Evolutionary conservation across 192 early-diverging fungal genomes (phyloP), one percentile per base, ranked within the genome.

Genomic region (Backusella sp.): DNA sequence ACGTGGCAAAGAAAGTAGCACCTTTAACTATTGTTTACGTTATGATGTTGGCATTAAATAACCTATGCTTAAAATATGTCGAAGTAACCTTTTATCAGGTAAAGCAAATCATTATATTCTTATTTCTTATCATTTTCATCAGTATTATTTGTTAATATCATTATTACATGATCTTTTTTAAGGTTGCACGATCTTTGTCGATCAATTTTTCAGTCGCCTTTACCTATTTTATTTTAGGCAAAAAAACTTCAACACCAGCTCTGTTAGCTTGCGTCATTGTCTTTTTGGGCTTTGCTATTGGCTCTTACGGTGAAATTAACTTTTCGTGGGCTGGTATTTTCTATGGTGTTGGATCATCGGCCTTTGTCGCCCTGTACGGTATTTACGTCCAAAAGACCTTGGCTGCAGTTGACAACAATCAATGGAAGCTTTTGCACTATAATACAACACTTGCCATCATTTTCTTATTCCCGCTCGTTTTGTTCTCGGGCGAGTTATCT

Each of bases 371-470:
- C 3, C 78, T 91, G 23, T 91, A 91, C 74, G 90, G 90, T 44
- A 91, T 91, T 70, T 91, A 88, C 75, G 90, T 91, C 14, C 90
- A 91, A 78, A 91, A 91, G 84, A 89, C 87, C 2, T 78, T 91
- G 7, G 49, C 62, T 7, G 42, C 80, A 8, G 85, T 91, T 15
- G 89, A 90, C 17, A 91, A 91, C 77, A 88, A 91, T 56, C 86
- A 91, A 80, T 91, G 90, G 90, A 85, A 86, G 0, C 78, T 91
- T 9, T 77, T 91, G 17, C 90, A 91, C 72, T 91, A 91, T 78
- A 91, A 91, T 77, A 91, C 90, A 0, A 81, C 88, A 8, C 77
- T 91, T 26, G 86, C 88, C 26, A 88, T 90, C 36, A 15, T 89
- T 0, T 82, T 91, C 62, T 76, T 91, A 28, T 72, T 84, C 3